A percentile compares a stretch with the other conserved stretches of the same genome.
Conservation (phyloP, 225 moss, liverwort and hornwort genomes). For the Physcomitrium patens region DNA sequence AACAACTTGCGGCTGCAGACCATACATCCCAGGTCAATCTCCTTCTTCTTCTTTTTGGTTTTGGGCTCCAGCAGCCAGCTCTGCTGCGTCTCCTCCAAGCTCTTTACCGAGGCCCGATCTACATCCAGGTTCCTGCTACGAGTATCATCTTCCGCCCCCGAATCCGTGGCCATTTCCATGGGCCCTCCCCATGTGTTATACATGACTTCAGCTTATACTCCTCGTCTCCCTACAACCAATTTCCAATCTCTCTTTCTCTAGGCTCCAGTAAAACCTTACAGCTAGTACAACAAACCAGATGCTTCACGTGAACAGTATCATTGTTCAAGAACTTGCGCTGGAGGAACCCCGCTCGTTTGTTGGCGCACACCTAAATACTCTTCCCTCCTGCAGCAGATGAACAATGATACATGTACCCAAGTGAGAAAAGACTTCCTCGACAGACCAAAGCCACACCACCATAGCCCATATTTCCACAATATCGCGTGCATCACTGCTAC, state of each 20-base stretch:
- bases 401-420: not conserved
- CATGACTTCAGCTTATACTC: conserved; percentile 45
- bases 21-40: conserved; percentile 92
- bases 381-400: conserved; percentile 15
- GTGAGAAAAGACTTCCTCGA: conserved; percentile 3
- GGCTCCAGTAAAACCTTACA: not conserved
- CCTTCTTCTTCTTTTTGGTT: conserved; percentile 84
- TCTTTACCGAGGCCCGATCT: conserved; percentile 86
- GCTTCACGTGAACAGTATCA: conserved; percentile 16
- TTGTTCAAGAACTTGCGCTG: not conserved
- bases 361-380: not conserved
- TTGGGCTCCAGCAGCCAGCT: conserved; percentile 92
- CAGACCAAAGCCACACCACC: not conserved
- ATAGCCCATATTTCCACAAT: conserved; percentile 4
- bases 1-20: conserved; percentile 78
- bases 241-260: not conserved
- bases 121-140: conserved; percentile 69
- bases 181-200: conserved; percentile 94
- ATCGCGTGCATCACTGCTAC: not conserved
- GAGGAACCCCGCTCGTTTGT: not conserved
- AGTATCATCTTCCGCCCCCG: conserved; percentile 66
- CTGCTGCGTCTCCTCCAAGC: conserved; percentile 94
- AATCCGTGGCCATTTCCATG: conserved; percentile 61
- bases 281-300: conserved; percentile 13
- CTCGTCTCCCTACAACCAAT: not conserved